A percentile compares a stretch with the other conserved stretches of the same genome.
Conservation (phyloP, 1,284 basidiomycete species). For the Puccinia polysora region DNA sequence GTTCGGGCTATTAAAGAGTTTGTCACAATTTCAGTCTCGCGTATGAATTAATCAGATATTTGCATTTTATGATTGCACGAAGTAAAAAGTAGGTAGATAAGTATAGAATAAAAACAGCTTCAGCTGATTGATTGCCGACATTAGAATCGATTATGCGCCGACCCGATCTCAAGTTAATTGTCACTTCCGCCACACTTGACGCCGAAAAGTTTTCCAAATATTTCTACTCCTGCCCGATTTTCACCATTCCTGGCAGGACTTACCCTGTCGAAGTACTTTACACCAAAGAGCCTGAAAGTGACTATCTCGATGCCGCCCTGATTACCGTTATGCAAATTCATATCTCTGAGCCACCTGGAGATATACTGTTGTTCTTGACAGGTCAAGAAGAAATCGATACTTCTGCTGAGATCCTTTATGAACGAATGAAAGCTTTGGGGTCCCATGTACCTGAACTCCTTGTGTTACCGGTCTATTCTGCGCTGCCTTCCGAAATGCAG, state of each 20-base stretch:
- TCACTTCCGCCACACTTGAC: conserved; percentile 97
- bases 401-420: conserved; percentile 89
- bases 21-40: not conserved
- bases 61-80: no score
- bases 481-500: conserved; percentile 94
- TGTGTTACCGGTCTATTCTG: conserved; percentile 95
- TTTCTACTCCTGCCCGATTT: conserved; percentile 97
- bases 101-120: not conserved
- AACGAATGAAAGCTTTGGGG: conserved; percentile 96
- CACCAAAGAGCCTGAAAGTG: conserved; percentile 96
- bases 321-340: conserved; percentile 99
- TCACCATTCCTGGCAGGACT: conserved; percentile 99
- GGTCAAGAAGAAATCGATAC: conserved; percentile 99
- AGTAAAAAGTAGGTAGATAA: not conserved
- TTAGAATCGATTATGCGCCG: conserved; percentile 78
- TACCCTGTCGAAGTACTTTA: conserved; percentile 96
- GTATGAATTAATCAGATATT: no score
- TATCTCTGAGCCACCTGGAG: conserved; percentile 92
- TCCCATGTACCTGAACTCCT: conserved; percentile 94
- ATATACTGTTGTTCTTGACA: conserved; percentile 92
- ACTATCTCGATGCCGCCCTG: conserved; percentile 94
- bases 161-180: conserved; percentile 92
- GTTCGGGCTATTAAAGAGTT: conserved; percentile 84
- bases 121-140: not conserved
- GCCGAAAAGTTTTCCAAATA: conserved; percentile 99